Conservation (phyloP, 805 yeast genomes). For the Nakazawaea peltata region DNA sequence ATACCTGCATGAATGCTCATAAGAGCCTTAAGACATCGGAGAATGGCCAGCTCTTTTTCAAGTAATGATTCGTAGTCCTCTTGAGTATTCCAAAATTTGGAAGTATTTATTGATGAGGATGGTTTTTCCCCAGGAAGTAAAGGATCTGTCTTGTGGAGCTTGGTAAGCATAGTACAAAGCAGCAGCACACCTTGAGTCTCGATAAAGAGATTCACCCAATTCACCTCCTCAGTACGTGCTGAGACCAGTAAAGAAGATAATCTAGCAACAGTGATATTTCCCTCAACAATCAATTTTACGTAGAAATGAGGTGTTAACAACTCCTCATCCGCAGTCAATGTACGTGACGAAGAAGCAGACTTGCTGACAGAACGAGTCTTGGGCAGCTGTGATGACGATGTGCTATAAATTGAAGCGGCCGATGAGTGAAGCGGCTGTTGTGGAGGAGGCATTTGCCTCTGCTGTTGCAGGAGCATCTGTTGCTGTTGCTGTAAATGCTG, state of each 20-base stretch:
- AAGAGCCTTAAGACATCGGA: slow-evolving; percentile 76
- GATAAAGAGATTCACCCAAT: slow-evolving; percentile 80
- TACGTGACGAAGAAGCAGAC: neutral
- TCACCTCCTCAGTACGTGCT: slow-evolving; percentile 66
- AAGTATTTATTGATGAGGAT: neutral
- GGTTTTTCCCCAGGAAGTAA: slow-evolving; percentile 3
- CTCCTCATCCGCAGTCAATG: slow-evolving; percentile 9
- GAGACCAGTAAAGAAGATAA: slow-evolving; percentile 86
- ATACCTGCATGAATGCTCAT: slow-evolving; percentile 69
- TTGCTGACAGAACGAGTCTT: neutral
- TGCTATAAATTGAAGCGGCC: neutral
- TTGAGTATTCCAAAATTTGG: slow-evolving; percentile 19
- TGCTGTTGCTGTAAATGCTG: slow-evolving; percentile 44
- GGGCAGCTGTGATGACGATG: neutral
- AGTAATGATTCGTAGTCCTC: slow-evolving; percentile 23
- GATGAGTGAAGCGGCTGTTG: neutral
- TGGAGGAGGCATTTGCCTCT: slow-evolving; percentile 18
- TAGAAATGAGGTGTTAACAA: slow-evolving; percentile 60
- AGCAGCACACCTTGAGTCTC: slow-evolving; percentile 87
- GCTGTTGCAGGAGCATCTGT: slow-evolving; percentile 15
- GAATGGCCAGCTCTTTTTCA: slow-evolving; percentile 70
- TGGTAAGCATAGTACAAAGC: slow-evolving; percentile 58
- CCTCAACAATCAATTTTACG: slow-evolving; percentile 65
- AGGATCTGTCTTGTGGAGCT: slow-evolving; percentile 25
- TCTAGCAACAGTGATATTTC: slow-evolving; percentile 58